phyloP scores from a whole-genome alignment of 306 rosid species.

The Sicyos baderoa region DNA sequence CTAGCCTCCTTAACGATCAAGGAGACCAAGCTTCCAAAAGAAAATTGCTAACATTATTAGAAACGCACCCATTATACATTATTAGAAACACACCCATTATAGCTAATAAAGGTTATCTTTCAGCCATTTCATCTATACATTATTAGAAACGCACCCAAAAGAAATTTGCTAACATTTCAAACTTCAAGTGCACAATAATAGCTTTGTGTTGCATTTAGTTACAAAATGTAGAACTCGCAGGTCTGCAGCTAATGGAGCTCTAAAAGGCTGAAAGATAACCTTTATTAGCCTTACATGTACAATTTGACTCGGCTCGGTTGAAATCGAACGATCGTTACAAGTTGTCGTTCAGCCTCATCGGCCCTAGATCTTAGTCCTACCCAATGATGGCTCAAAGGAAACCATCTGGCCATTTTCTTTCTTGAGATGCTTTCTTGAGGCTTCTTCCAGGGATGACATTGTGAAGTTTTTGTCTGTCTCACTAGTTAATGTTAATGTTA shows the following conservation, averaged over 20 bases:
- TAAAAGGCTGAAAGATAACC: conserved; percentile 89
- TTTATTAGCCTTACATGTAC: conserved; percentile 35
- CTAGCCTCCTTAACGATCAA: no score
- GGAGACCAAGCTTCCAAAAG: no score
- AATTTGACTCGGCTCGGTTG: background rate
- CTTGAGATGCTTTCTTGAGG: conserved; percentile 6
- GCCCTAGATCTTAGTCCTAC: conserved; percentile 14
- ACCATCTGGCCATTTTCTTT: conserved; percentile 16
- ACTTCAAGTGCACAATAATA: background rate
- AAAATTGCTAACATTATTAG: no score
- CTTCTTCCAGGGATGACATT: conserved; percentile 19
- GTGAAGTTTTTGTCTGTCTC: background rate
- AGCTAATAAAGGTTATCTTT: no score
- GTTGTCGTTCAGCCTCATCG: conserved; percentile 18
- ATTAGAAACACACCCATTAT: no score
- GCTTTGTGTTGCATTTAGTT: background rate
- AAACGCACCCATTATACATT: no score
- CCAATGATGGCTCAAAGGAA: conserved; percentile 6
- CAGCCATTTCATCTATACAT: background rate
- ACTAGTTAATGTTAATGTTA: background rate
- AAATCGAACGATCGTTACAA: background rate
- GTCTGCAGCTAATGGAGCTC: conserved; percentile 70
- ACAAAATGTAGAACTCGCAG: conserved; percentile 35
- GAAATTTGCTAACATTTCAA: background rate
- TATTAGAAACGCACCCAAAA: background rate